Evolutionary conservation across 139 green algal genomes (phyloP), one percentile per base, ranked within the genome.

Genomic region (Coelastrella sp.): DNA sequence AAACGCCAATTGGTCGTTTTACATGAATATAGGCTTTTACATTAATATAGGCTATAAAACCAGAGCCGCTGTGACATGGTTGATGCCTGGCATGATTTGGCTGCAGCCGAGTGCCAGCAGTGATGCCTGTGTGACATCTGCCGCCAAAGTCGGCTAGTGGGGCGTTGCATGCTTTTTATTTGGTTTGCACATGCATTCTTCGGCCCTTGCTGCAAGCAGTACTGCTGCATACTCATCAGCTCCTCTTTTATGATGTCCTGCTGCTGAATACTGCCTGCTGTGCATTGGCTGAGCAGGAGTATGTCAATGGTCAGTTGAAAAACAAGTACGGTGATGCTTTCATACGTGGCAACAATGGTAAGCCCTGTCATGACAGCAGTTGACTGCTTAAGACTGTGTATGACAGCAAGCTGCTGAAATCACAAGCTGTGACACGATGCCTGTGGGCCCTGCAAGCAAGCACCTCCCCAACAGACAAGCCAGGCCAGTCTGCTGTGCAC

Each of bases 291-390:
- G 27, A 80, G 73, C 94, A 98, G 96, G 98, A 99, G 92, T 99
- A 99, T 91, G 97, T 99, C 5, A 97, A 99, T 75, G 98, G 98
- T 7, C 97, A 99, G 92, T 91, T 99, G 24, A 99, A 99, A 87
- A 99, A 99, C 92, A 99, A 99, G 90, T 99, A 99, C 87, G 98
- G 98, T 0, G 98, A 99, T 92, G 97, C 96, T 59, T 99, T 99
- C 93, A 99, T 99, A 87, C 94, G 98, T 22, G 98, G 98, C 9
- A 99, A 99, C 92, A 99, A 99, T 87, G 97, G 87, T 91, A 78
- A 81, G 87, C 19, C 9, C 20, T 63, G 75, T 6, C 49, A 57
- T 82, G 85, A 27, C 35, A 49, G 35, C 35, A 49, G 35, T 49
- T 3, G 3, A 49, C 35, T 49, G 35, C 35, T 49, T 49, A 49